A percentile compares a stretch with the other conserved stretches of the same genome.
These are phyloP conservation scores for Ilyonectria robusta DNA, from an alignment of 2,329 filamentous ascomycete genomes.

Conservation along the genomic window DNA sequence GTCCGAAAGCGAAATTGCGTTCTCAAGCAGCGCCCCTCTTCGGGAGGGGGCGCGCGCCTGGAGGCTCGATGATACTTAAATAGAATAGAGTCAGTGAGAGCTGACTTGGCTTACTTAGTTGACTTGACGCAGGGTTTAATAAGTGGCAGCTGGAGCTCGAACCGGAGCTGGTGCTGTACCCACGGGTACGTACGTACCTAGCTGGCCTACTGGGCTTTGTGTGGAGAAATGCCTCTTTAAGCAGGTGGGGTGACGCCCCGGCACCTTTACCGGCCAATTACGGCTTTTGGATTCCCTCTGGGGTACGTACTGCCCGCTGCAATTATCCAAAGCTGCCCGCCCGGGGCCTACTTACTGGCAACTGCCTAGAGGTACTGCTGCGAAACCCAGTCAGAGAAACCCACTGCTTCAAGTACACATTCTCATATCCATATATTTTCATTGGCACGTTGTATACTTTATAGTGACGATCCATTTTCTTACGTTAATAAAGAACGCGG, in stretches of 20 bases:
- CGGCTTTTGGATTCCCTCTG: neutral
- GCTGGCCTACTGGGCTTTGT: neutral
- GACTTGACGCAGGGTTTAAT: neutral
- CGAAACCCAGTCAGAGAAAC: too few relatives aligned
- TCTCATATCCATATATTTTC: neutral
- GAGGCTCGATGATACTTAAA: neutral
- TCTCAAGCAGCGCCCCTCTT: neutral
- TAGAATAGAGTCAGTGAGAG: neutral
- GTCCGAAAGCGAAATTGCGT: slow-evolving; percentile 1
- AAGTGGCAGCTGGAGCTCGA: slow-evolving; percentile 1
- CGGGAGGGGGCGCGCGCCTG: too few relatives aligned
- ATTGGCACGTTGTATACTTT: neutral
- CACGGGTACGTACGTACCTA: neutral
- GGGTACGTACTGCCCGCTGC: too few relatives aligned
- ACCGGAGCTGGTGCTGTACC: neutral
- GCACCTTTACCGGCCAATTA: slow-evolving; percentile 13
- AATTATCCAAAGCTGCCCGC: too few relatives aligned
- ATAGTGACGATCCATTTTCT: neutral
- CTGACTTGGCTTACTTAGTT: neutral
- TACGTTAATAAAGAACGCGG: neutral
- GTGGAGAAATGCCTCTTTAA: slow-evolving; percentile 19
- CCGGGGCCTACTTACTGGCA: too few relatives aligned
- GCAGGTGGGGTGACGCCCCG: slow-evolving; percentile 14
- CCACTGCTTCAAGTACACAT: neutral
- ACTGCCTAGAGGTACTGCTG: too few relatives aligned